These are phyloP conservation scores for Flaveria brownii DNA, from an alignment of 129 eudicot genomes.

Conservation along the genomic window DNA sequence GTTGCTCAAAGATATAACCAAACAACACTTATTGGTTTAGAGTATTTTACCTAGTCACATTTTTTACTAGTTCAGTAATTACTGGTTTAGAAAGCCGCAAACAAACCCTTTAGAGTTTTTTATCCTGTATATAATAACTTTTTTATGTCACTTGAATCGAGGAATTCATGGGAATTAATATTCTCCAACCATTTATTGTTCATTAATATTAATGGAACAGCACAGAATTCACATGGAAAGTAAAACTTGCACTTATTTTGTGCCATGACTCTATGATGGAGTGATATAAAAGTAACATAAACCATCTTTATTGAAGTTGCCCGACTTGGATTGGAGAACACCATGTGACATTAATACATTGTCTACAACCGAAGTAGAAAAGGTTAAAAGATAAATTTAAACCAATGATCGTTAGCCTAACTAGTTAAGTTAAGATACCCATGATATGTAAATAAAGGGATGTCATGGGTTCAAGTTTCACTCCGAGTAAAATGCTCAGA, in stretches of 20 bases:
- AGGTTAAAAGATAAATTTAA: neutral
- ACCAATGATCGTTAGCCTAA: too few relatives aligned
- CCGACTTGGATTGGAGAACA: neutral
- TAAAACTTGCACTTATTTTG: slow-evolving; percentile 13
- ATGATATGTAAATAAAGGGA: too few relatives aligned
- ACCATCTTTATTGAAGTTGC: slow-evolving; percentile 3
- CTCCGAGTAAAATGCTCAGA: too few relatives aligned
- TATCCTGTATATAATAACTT: neutral
- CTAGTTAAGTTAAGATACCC: too few relatives aligned
- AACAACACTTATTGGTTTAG: too few relatives aligned
- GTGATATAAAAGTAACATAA: slow-evolving; percentile 19
- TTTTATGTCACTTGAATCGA: neutral
- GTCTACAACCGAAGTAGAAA: neutral
- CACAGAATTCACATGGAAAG: slow-evolving; percentile 16
- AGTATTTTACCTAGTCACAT: too few relatives aligned
- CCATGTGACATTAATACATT: neutral
- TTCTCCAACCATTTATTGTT: neutral
- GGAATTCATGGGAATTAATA: slow-evolving; percentile 18
- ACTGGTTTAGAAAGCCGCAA: too few relatives aligned
- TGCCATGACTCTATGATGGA: slow-evolving; percentile 6
- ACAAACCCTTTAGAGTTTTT: neutral
- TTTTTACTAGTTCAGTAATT: too few relatives aligned
- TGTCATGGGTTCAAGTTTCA: too few relatives aligned
- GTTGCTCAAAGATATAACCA: too few relatives aligned
- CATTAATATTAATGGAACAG: slow-evolving; percentile 11